Base-by-base conservation (phyloP, 306 rosid species). In the Cicer cuneatum region DNA sequence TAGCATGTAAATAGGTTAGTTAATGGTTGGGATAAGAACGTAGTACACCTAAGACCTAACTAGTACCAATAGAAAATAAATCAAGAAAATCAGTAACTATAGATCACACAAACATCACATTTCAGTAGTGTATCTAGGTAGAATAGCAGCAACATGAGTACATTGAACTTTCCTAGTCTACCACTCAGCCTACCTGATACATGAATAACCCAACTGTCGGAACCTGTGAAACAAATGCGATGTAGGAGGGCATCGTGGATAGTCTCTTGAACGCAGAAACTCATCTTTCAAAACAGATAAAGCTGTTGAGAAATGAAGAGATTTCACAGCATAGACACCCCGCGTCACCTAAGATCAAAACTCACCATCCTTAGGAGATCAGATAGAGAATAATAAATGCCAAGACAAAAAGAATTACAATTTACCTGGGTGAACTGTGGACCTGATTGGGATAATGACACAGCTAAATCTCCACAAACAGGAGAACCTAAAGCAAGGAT, bases 401-500 rank as follows among this genome's bases (percentile, higher is more conserved):
- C 18, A 73, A 78, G 53, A 58, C 18, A 71, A 24, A 48, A 62
- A 77, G 62, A 42, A 73, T 69, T 45, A 79, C 71, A 69, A 68
- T 87, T 83, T 49, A 87, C 99, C 90, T 95, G 99, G 57, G 98
- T 89, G 87, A 95, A 95, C 79, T 95, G 99, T 58, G 99, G 99
- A 71, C 99, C 96, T 45, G 98, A 90, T 83, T 95, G 99, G 69
- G 99, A 95, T 73, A 95, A 86, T 81, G 99, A 87, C 80, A 95
- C 99, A 57, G 99, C 93, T 81, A 95, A 90, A 83, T 95, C 99
- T 81, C 99, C 99, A 86, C 99, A 95, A 75, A 95, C 96, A 66
- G 98, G 98, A 76, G 99, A 85, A 62, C 99, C 99, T 76, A 95
- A 86, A 75, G 99, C 88, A 66, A 95, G 96, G 81, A 95, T 90